Evolutionary conservation across 1,284 basidiomycete species (phyloP), one percentile per base, ranked within the genome.

Genomic region (Cerioporus squamosus): DNA sequence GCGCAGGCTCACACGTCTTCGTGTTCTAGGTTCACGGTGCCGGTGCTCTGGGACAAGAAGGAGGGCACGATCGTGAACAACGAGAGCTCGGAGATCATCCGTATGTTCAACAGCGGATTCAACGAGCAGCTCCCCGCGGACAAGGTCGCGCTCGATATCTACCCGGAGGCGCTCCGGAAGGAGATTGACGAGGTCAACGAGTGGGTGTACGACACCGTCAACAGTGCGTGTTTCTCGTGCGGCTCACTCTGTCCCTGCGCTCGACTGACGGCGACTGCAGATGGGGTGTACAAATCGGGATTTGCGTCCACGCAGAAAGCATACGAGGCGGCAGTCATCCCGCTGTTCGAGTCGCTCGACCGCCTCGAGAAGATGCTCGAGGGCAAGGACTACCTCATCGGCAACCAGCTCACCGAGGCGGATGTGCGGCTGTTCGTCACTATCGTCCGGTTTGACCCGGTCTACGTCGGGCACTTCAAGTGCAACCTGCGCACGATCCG

Each of bases 21-120:
- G 5, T n/a, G 2, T 10, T 2, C 17, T 22, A 62, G 60, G 1
- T 95, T 93, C 79, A 94, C 94, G 3, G 93, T 96, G 2, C 96
- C 97, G 18, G 78, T 96, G 46, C 79, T 98, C 1, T 99, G 95
- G 94, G 97, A 98, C 79, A 97, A 90, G 79, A 93, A 97, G 75
- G 79, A 75, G 40, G 77, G 90, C 55, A 94, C 92, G 31, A 93
- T 99, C 65, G 97, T 99, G 55, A 97, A 93, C 79, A 99, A 97
- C 74, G 95, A 98, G 73, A 93, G 89, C 63, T 88, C 90, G 0
- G 95, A 97, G 75, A 95, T 98, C 68, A 95, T 98, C 67, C 88
- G 97, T 53, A 92, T 95, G 45, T 84, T 98, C 76, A 97, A 97
- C 75, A 80, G 82, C 5, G 88, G 83, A 6, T 97, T 97, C 78